Evolutionary conservation across 345 rosid species (phyloP), one percentile per base, ranked within the genome.

Genomic region (Erodium maritimum): DNA sequence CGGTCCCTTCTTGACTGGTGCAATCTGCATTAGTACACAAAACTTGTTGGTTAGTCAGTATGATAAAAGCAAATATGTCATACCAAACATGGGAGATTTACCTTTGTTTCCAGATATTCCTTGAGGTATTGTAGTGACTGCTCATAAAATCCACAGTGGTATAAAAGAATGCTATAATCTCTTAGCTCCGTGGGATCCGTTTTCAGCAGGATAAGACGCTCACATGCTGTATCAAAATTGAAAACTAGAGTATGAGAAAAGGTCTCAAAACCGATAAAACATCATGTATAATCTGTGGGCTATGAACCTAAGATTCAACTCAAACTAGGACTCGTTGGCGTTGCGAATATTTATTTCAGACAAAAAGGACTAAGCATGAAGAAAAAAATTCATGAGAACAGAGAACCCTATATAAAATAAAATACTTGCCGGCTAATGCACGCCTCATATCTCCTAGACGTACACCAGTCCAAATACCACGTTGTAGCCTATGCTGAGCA

Each of bases 141-240:
- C 60, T 77, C 78, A 25, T 76, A 82, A 12, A 80, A 70, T 53
- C 85, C 85, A 19, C 87, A 82, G 50, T 85, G 91, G 61, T 85
- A 82, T 10, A 85, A 80, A 67, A 85, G 85, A 62, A 76, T 64
- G 70, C 85, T 73, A 70, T 82, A 82, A 70, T 85, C 91, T 62
- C 91, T 76, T 64, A 76, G 58, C 64, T 85, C 91, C 51, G 61
- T 71, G 0, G 80, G 72, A 64, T 85, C 79, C 33, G 69, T 60
- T 55, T 67, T 64, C 17, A 85, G 61, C 61, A 80, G 76, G 62
- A 85, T 76, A 19, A 80, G 76, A 10, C 82, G 85, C 68, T 84
- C 91, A 57, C 87, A 81, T 56, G 87, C 91, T 84, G 82, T 52
- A 64, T 65, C 23, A 62, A 62, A 9, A 63, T 54, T 37, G 37